Conservation (phyloP, 2,329 filamentous ascomycete genomes). For the Ramichloridium luteum region DNA sequence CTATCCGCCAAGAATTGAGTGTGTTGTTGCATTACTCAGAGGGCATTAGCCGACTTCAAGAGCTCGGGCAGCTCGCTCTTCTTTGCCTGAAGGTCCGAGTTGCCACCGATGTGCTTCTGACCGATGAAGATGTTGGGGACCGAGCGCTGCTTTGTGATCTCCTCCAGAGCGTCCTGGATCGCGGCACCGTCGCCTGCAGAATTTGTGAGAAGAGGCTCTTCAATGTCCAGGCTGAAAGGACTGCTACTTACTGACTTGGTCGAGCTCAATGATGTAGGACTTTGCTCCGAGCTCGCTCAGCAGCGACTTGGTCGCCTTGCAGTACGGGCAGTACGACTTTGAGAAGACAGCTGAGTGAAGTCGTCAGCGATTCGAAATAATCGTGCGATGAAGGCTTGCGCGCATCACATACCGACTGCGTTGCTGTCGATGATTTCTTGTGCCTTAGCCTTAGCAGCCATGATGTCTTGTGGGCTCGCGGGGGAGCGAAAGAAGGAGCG, state of each 20-base stretch:
- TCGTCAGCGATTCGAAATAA: slow-evolving; percentile 2
- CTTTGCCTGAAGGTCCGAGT: slow-evolving; percentile 70
- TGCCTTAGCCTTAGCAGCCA: slow-evolving; percentile 70
- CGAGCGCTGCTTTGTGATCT: slow-evolving; percentile 71
- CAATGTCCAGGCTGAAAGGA: background rate
- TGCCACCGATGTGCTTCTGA: slow-evolving; percentile 87
- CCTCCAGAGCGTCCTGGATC: slow-evolving; percentile 70
- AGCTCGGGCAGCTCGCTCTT: slow-evolving; percentile 52
- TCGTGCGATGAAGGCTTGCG: slow-evolving; percentile 1
- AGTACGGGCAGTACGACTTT: slow-evolving; percentile 96
- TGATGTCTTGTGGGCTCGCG: slow-evolving; percentile 56
- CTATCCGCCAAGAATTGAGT: no score
- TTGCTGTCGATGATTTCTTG: slow-evolving; percentile 82
- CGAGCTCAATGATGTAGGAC: slow-evolving; percentile 67
- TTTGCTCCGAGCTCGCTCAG: slow-evolving; percentile 60
- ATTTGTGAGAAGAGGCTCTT: slow-evolving; percentile 3
- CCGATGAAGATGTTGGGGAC: slow-evolving; percentile 94
- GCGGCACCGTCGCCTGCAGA: slow-evolving; percentile 62
- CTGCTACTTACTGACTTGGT: slow-evolving; percentile 56
- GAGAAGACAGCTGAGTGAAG: slow-evolving; percentile 71
- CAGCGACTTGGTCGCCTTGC: slow-evolving; percentile 62
- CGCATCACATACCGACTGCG: slow-evolving; percentile 54
- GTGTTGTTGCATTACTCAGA: no score
- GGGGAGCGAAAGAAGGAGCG: slow-evolving; percentile 55
- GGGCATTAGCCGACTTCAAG: slow-evolving; percentile 51